Base-by-base conservation (phyloP, 768 basidiomycete genomes). In the Mycena pura region DNA sequence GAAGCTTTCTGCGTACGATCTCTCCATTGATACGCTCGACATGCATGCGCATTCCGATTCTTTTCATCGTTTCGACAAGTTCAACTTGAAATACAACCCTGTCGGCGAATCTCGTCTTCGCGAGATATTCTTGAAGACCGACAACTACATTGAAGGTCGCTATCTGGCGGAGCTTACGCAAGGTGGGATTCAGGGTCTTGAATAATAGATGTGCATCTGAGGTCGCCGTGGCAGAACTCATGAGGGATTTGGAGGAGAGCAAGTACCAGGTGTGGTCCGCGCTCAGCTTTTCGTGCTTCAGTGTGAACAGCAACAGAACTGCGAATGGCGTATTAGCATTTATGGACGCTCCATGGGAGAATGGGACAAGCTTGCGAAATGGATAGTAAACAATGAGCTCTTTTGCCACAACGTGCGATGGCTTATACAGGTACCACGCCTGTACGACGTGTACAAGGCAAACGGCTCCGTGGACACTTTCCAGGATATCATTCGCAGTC, bases 11-110 rank as follows among this genome's bases (percentile, higher is more conserved):
- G 96, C 96, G 3, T 99, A 99, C 73, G 96, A 99, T 67, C 84
- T 99, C 31, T 96, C 95, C 11, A 99, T 99, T 70, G 96, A 99
- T 71, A 99, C 97, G 3, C 84, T 99, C 32, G 96, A 99, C 71
- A 99, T 99, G 96, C 97, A 98, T 64, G 96, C 96, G 0, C 96
- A 99, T 74, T 90, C 93, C 65, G 95, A 96, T 70, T 93, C 95
- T 2, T 98, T 99, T 82, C 96, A 99, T 74, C 91, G 97, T 14
- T 99, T 97, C 70, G 96, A 96, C 78, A 94, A 95, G 72, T 98
- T 99, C 78, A 99, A 98, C 68, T 79, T 96, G 41, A 94, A 97
- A 74, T 98, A 99, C 72, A 97, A 96, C 69, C 95, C 95, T 0
- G 93, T 95, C 57, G 96, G 97, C 56, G 96, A 97, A 76, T 95